Evolutionary conservation across 768 basidiomycete species (phyloP).

Genomic region (Calvatia gigantea): DNA sequence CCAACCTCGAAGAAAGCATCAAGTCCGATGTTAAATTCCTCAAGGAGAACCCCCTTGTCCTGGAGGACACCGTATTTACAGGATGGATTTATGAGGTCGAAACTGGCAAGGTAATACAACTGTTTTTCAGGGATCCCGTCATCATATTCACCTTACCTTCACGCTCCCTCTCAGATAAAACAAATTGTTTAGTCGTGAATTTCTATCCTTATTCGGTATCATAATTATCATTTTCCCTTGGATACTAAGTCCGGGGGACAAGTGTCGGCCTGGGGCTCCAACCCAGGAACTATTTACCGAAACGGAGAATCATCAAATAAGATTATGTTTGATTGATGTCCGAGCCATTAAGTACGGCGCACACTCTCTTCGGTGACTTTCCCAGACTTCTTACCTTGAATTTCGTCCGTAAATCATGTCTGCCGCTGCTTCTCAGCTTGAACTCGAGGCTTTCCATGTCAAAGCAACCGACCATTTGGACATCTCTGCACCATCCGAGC

Average conservation of each 20-base stretch:
- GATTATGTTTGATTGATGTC: background rate
- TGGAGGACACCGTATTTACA: conserved; percentile 49
- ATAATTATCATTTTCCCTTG: no score
- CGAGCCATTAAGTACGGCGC: background rate
- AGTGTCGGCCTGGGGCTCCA: no score
- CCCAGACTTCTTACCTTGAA: background rate
- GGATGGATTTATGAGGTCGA: conserved; percentile 70
- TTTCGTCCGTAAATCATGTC: conserved; percentile 21
- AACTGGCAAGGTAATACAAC: conserved; percentile 55
- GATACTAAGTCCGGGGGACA: background rate
- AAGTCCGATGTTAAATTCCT: conserved; percentile 57
- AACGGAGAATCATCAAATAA: background rate
- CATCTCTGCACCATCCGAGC: background rate
- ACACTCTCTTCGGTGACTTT: background rate
- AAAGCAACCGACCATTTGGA: background rate
- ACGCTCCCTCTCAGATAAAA: background rate
- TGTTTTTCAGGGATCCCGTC: background rate
- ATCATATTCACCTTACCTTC: background rate
- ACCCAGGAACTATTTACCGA: background rate
- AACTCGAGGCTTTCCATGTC: conserved; percentile 12
- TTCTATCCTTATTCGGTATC: background rate
- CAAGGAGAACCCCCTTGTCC: conserved; percentile 51
- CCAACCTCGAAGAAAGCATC: conserved; percentile 47
- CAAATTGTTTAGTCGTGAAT: background rate
- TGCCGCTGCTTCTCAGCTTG: conserved; percentile 23